Percentiles rank a stretch among this genome's conserved stretches.
Conservation (phyloP, 192 early-diverging fungal genomes). For the Mortierella claussenii region DNA sequence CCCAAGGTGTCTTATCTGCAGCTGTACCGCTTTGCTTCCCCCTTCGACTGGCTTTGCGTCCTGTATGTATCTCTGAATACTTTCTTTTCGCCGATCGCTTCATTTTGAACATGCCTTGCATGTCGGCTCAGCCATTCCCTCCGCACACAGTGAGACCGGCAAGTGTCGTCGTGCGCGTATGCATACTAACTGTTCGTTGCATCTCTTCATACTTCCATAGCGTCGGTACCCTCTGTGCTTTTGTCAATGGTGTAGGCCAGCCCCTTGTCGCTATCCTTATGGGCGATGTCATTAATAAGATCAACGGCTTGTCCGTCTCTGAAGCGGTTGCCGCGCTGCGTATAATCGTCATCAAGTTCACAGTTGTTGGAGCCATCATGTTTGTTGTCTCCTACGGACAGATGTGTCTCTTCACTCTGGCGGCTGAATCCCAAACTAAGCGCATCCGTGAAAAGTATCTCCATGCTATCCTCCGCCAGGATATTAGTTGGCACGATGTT, state of each 20-base stretch:
- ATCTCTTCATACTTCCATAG: conserved; percentile 13
- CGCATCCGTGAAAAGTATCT: conserved; percentile 83
- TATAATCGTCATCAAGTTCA: conserved; percentile 47
- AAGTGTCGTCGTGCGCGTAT: no score
- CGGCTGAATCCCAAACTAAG: conserved; percentile 71
- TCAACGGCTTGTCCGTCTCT: conserved; percentile 57
- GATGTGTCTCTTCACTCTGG: conserved; percentile 50
- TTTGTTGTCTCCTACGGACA: conserved; percentile 45
- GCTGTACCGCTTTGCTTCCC: conserved; percentile 77
- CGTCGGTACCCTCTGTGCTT: conserved; percentile 33
- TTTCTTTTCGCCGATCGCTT: no score
- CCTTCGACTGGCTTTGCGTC: conserved; percentile 66
- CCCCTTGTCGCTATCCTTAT: conserved; percentile 51
- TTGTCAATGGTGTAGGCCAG: conserved; percentile 37
- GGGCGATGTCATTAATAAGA: conserved; percentile 61
- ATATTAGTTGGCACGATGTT: conserved; percentile 88
- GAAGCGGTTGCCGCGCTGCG: conserved; percentile 61
- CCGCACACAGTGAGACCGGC: no score
- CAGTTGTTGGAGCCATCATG: conserved; percentile 33
- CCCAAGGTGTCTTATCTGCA: conserved; percentile 64
- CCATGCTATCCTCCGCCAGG: conserved; percentile 82
- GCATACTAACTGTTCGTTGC: neutral
- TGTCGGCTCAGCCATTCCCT: no score
- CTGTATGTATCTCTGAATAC: conserved; percentile 8
- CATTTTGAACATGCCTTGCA: neutral